Base-by-base conservation (phyloP, 2,329 filamentous ascomycete genomes). In the Dactylellina parvicollis region DNA sequence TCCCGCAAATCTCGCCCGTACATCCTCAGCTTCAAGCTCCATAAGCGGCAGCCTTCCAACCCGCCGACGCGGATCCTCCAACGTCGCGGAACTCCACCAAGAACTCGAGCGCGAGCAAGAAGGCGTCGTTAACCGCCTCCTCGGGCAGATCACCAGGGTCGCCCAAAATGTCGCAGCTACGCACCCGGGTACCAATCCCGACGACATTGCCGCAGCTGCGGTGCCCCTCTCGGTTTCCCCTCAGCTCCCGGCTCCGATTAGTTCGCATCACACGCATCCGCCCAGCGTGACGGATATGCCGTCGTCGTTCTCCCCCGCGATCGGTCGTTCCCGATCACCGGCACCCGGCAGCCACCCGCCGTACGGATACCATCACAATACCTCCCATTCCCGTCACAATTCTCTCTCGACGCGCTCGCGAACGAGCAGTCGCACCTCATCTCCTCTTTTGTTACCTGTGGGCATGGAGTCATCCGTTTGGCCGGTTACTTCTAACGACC, bases 141-240 rank as follows among this genome's bases (percentile, higher is more conserved):
- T 94, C 46, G 86, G 87, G 71, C 90, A 92, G 86, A 93, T 94
- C 77, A 86, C 90, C 64, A 84, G 88, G 4, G 70, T 69, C 20
- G 61, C 70, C 16, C 59, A 89, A 93, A 78, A 91, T 92, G 79
- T 83, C 89, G 42, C 89, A 92, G 76, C 85, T 91, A 28, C 84
- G 86, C 74, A 84, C 86, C 50, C 84, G 89, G 18, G 86, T 87
- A 78, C 81, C 83, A 40, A 77, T 79, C 67, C 61, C 72, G 77
- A 46, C 78, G 79, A 76, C 46, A 62, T 78, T 81, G 80, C 76
- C 79, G 77, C 73, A 82, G 84, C 73, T 79, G 80, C 32, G 79
- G 75, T 26, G 77, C 80, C 22, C 77, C 79, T 30, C 78, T 78
- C 30, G 80, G 80, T 26, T 80, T 83, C 42, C 80, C 83, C 75